Evolutionary conservation across 192 early-diverging fungal genomes (phyloP).

Genomic region (Neocallimastix lanati): DNA sequence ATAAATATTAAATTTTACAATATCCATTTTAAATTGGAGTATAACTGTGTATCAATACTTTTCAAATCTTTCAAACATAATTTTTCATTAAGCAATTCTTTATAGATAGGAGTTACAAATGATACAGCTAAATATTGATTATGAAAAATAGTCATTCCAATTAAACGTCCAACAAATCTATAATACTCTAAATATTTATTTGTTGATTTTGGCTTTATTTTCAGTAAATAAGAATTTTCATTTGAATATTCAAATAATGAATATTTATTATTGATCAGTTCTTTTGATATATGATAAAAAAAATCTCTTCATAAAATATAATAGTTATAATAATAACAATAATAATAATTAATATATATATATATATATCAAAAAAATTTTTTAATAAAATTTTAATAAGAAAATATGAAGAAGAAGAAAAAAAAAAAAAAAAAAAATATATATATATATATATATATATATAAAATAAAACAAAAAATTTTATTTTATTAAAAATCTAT

Average conservation of each 20-base stretch:
- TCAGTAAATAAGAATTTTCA: conserved; percentile 82
- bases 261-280: conserved; percentile 92
- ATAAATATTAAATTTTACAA: too few species aligned
- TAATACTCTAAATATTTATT: conserved; percentile 77
- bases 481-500: background rate
- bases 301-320: conserved; percentile 46
- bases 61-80: background rate
- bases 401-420: too few species aligned
- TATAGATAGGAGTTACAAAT: conserved; percentile 90
- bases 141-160: conserved; percentile 92
- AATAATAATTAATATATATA: too few species aligned
- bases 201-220: conserved; percentile 80
- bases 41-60: too few species aligned
- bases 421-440: too few species aligned
- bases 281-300: conserved; percentile 91
- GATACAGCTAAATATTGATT: conserved; percentile 89
- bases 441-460: too few species aligned
- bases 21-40: too few species aligned
- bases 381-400: too few species aligned
- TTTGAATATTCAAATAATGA: conserved; percentile 92
- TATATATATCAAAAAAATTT: too few species aligned
- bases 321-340: too few species aligned
- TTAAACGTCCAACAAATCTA: conserved; percentile 89
- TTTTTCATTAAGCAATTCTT: conserved; percentile 13
- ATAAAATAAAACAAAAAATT: too few species aligned